Evolutionary conservation across 495 filamentous ascomycete genomes (phyloP).

Genomic region (Annulohypoxylon stygium): DNA sequence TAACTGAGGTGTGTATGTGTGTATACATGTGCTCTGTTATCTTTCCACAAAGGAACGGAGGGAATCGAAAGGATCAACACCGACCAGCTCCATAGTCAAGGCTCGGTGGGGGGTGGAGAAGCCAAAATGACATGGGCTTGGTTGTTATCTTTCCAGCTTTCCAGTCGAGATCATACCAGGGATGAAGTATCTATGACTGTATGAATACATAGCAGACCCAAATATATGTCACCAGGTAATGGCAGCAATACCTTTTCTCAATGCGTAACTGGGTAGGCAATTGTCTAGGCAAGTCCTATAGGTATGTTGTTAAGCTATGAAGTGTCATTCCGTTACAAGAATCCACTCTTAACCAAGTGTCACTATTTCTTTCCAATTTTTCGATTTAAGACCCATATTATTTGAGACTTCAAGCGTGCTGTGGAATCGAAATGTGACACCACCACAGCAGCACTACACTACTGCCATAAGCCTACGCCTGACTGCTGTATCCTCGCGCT

Average conservation of each 20-base stretch:
- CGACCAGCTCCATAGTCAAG: constrained; percentile 3
- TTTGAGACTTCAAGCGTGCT: constrained; percentile 4
- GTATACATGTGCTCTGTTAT: constrained; percentile 17
- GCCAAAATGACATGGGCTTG: constrained; percentile 8
- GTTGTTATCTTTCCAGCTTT: constrained; percentile 6
- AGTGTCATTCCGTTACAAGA: background rate
- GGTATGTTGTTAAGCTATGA: too few relatives aligned
- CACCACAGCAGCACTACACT: background rate
- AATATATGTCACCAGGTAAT: background rate
- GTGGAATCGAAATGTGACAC: constrained; percentile 33
- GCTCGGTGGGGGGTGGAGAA: constrained; percentile 9
- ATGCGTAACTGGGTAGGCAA: background rate
- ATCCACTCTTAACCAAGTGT: background rate
- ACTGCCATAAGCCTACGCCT: constrained; percentile 41
- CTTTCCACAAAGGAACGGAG: background rate
- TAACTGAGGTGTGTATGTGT: constrained; percentile 11
- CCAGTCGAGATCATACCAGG: background rate
- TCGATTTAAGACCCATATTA: background rate
- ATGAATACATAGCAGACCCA: background rate
- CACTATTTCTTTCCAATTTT: background rate
- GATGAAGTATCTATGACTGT: background rate
- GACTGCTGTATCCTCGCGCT: constrained; percentile 37
- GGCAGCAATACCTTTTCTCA: background rate
- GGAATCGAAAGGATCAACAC: constrained; percentile 28
- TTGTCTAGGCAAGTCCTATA: too few relatives aligned